phyloP scores from a whole-genome alignment of 2,329 filamentous ascomycete genomes.

The Neonectria punicea region DNA sequence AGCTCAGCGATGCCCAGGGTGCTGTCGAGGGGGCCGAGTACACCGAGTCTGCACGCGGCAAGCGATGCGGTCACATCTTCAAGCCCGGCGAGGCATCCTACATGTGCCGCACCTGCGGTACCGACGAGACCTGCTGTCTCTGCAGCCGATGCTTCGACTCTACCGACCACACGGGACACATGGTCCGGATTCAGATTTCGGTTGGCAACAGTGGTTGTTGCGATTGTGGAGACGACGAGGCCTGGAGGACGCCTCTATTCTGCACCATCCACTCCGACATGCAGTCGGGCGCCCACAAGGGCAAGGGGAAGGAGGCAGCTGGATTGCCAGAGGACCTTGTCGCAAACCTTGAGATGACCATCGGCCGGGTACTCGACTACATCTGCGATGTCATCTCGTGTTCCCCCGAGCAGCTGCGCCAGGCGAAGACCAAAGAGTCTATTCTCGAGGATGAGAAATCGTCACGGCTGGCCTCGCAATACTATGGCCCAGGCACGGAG shows the following conservation, averaged over 20 bases:
- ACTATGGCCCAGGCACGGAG: conserved; percentile 71
- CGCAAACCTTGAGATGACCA: conserved; percentile 83
- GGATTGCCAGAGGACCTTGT: conserved; percentile 79
- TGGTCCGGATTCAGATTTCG: conserved; percentile 88
- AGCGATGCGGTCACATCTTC: conserved; percentile 97
- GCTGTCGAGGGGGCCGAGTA: conserved; percentile 96
- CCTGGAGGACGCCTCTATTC: conserved; percentile 87
- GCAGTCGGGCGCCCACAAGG: conserved; percentile 61
- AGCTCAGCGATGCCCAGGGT: conserved; percentile 87
- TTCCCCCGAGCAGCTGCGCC: conserved; percentile 91
- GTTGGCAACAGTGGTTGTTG: conserved; percentile 95
- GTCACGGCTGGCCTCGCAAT: conserved; percentile 76
- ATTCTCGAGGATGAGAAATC: conserved; percentile 84
- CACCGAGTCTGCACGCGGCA: conserved; percentile 88
- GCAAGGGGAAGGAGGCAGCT: conserved; percentile 69
- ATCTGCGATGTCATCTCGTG: conserved; percentile 98
- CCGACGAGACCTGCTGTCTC: conserved; percentile 94
- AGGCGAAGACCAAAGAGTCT: conserved; percentile 83
- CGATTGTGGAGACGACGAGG: conserved; percentile 95
- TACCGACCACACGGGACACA: conserved; percentile 93
- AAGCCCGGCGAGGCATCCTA: conserved; percentile 94
- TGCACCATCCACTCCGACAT: conserved; percentile 90
- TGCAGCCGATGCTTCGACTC: conserved; percentile 95
- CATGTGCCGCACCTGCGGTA: conserved; percentile 90
- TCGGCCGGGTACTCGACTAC: conserved; percentile 88